Percentiles rank a stretch among this genome's conserved stretches.
phyloP scores from a whole-genome alignment of 1,284 basidiomycete species.

The Flammula alnicola region DNA sequence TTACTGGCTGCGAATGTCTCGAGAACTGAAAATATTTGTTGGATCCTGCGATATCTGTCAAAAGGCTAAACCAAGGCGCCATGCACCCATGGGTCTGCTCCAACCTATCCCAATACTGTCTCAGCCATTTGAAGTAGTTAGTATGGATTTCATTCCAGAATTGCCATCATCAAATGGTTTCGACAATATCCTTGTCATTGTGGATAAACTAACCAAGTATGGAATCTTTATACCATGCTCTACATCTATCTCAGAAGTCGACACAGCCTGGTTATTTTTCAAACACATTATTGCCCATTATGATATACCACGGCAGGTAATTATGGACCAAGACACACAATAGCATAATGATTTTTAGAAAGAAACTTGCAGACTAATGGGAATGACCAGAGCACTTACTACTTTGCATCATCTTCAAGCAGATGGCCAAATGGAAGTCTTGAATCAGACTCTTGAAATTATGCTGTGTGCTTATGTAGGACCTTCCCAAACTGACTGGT shows the following conservation, averaged over 20 bases:
- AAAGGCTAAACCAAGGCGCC: constrained; percentile 32
- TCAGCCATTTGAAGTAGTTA: constrained; percentile 33
- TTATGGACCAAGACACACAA: constrained; percentile 8
- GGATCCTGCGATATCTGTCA: constrained; percentile 44
- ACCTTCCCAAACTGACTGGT: constrained; percentile 16
- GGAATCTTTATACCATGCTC: constrained; percentile 42
- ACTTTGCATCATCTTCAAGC: constrained; percentile 11
- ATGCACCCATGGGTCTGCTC: constrained; percentile 27
- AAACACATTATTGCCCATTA: constrained; percentile 20
- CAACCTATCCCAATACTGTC: constrained; percentile 31
- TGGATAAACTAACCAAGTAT: constrained; percentile 45
- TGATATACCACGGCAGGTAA: constrained; percentile 25
- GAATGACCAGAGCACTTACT: constrained; percentile 8
- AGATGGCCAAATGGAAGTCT: constrained; percentile 25
- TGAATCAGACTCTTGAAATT: constrained; percentile 17
- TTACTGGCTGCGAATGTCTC: constrained; percentile 39
- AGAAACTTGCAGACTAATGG: constrained; percentile 19
- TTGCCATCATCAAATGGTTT: constrained; percentile 38
- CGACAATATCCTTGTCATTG: constrained; percentile 40
- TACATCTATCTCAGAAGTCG: constrained; percentile 15
- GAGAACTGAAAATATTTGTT: constrained; percentile 32
- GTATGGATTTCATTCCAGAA: constrained; percentile 40
- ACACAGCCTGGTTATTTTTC: constrained; percentile 24
- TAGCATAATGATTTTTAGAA: constrained; percentile 19
- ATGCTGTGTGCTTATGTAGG: constrained; percentile 8